Percentiles rank a stretch among this genome's conserved stretches.
Evolutionary conservation across 257 asterid genomes (phyloP).

Genomic region (Knoxia roxburghii): DNA sequence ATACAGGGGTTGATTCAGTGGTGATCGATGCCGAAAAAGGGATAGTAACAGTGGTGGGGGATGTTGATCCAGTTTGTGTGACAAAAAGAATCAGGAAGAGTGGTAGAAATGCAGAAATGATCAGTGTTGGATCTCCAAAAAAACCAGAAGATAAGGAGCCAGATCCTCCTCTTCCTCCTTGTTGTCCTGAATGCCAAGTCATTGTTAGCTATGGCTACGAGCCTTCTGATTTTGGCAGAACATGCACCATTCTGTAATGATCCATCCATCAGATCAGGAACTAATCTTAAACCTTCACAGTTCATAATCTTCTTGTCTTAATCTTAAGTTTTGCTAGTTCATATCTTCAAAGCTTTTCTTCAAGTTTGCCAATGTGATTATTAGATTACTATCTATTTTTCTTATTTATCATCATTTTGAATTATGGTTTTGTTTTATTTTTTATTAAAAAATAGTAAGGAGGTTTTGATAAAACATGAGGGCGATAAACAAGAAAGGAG

Average conservation of each 20-base stretch:
- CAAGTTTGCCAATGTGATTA: no score
- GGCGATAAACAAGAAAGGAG: no score
- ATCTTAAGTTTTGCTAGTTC: no score
- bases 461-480: no score
- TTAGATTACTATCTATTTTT: no score
- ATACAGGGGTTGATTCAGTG: slow-evolving; percentile 13
- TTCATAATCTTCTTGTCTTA: no score
- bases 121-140: slow-evolving; percentile 18
- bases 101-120: slow-evolving; percentile 6
- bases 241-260: slow-evolving; percentile 17
- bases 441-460: no score
- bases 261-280: neutral
- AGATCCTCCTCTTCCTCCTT: neutral
- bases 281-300: neutral
- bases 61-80: slow-evolving; percentile 15
- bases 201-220: neutral
- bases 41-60: slow-evolving; percentile 20
- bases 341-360: no score
- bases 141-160: neutral
- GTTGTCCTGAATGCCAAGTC: slow-evolving; percentile 1
- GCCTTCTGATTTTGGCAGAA: neutral
- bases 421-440: no score
- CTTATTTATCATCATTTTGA: no score
- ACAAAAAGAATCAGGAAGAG: slow-evolving; percentile 4
- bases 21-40: slow-evolving; percentile 10